Evolutionary conservation across 75 land plant genomes (phyloP).

Genomic region (Gnetum montanum): DNA sequence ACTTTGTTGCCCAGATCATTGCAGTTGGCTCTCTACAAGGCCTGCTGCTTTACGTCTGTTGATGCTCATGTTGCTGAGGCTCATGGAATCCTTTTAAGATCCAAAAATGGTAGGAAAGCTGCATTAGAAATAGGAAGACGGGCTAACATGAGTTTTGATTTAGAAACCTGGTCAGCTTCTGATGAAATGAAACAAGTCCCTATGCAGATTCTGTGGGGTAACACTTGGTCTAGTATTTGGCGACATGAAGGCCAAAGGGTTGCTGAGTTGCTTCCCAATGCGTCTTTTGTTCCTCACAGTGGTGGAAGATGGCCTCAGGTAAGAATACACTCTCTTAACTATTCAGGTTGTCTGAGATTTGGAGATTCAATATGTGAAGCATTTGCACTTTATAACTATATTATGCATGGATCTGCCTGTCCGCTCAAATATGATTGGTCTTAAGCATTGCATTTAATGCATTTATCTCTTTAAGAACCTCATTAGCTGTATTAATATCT

Average conservation of each 20-base stretch:
- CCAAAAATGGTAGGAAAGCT: conserved; percentile 38
- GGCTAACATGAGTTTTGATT: conserved; percentile 57
- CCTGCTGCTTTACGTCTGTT: conserved; percentile 42
- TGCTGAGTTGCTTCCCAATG: conserved; percentile 37
- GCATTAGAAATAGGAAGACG: conserved; percentile 38
- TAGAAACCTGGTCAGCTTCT: conserved; percentile 42
- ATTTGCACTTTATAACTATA: no score
- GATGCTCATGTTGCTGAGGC: conserved; percentile 36
- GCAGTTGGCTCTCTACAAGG: conserved; percentile 21
- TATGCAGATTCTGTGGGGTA: conserved; percentile 67
- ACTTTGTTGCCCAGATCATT: conserved; percentile 21
- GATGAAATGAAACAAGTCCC: conserved; percentile 42
- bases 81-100: conserved; percentile 49
- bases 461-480: no score
- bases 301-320: conserved; percentile 97
- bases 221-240: conserved; percentile 58
- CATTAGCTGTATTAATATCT: no score
- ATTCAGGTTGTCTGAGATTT: no score
- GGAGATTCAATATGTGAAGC: no score
- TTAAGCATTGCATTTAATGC: no score
- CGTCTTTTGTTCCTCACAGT: conserved; percentile 40
- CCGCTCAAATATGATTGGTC: no score
- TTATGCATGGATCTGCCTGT: no score
- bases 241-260: conserved; percentile 37
- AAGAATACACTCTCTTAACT: conserved; percentile 3